These are phyloP conservation scores for Boletus subcaerulescens DNA, from an alignment of 768 basidiomycete species.

Conservation along the genomic window DNA sequence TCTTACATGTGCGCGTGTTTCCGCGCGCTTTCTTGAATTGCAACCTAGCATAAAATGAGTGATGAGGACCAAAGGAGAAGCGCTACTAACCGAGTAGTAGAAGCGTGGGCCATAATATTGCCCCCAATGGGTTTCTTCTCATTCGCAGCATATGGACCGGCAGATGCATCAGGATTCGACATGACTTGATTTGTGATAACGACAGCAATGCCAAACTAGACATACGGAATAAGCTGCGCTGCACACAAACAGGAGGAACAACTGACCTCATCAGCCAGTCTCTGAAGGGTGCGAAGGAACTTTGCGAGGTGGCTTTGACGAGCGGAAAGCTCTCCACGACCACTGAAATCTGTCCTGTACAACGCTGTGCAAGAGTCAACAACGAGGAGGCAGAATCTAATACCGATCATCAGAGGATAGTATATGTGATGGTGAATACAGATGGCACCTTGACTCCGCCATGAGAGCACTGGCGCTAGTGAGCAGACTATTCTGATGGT, in stretches of 20 bases:
- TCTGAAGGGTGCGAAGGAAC: constrained; percentile 88
- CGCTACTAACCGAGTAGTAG: constrained; percentile 78
- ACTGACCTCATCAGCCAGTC: constrained; percentile 92
- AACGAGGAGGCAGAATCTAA: constrained; percentile 91
- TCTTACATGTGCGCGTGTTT: constrained; percentile 90
- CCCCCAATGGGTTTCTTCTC: constrained; percentile 99
- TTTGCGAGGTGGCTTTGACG: constrained; percentile 95
- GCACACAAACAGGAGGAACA: constrained; percentile 1
- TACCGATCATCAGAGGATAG: constrained; percentile 6
- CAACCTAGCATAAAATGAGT: constrained; percentile 45
- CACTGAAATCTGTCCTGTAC: constrained; percentile 94
- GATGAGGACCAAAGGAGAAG: background rate
- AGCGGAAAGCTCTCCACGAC: constrained; percentile 92
- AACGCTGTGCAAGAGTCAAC: constrained; percentile 96
- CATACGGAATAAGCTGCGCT: constrained; percentile 6
- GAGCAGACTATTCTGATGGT: constrained; percentile 89
- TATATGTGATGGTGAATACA: constrained; percentile 19
- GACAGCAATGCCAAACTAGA: constrained; percentile 93
- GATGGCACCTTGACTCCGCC: constrained; percentile 88
- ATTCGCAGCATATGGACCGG: constrained; percentile 82
- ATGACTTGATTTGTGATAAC: constrained; percentile 99
- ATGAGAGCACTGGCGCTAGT: constrained; percentile 96
- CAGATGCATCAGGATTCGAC: constrained; percentile 95
- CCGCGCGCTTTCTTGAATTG: constrained; percentile 92
- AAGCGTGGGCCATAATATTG: constrained; percentile 99